phyloP scores from a whole-genome alignment of 352 stramenopile species.

The Phytophthora fragariae region DNA sequence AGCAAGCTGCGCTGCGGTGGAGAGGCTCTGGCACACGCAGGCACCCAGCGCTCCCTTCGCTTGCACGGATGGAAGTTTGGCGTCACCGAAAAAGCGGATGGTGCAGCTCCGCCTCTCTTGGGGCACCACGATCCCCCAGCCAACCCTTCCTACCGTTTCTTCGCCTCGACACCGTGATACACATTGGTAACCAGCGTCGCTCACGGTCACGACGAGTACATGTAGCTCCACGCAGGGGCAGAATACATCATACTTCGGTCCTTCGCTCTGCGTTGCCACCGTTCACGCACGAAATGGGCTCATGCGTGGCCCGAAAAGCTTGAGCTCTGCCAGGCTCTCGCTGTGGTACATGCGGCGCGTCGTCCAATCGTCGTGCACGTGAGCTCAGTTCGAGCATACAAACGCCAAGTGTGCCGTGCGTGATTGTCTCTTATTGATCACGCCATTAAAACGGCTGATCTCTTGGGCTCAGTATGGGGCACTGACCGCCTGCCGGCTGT shows the following conservation, averaged over 20 bases:
- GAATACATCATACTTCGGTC: too few species aligned
- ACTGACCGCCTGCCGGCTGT: not conserved
- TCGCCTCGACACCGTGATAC: not conserved
- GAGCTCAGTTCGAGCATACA: slow-evolving; percentile 7
- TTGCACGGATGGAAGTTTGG: slow-evolving; percentile 19
- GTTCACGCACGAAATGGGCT: not conserved
- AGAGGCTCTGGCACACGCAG: slow-evolving; percentile 25
- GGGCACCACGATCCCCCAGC: not conserved
- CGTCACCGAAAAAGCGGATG: slow-evolving; percentile 34
- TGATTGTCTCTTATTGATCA: slow-evolving; percentile 11
- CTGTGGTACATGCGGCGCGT: slow-evolving; percentile 11
- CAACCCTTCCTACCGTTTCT: slow-evolving; percentile 6
- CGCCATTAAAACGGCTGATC: slow-evolving; percentile 15
- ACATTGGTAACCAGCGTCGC: not conserved
- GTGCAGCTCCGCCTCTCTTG: slow-evolving; percentile 28
- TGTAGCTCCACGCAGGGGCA: not conserved
- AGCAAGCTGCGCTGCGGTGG: slow-evolving; percentile 14
- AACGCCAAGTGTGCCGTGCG: slow-evolving; percentile 14
- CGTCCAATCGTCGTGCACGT: slow-evolving; percentile 10
- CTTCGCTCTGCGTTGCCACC: not conserved
- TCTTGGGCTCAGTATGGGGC: slow-evolving; percentile 26
- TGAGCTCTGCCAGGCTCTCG: slow-evolving; percentile 2
- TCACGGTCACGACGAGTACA: not conserved
- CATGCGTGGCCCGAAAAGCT: slow-evolving; percentile 7
- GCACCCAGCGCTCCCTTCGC: slow-evolving; percentile 8